These are phyloP conservation scores for Herpotrichia juniperi DNA, from an alignment of 2,329 filamentous ascomycete genomes.

Conservation along the genomic window DNA sequence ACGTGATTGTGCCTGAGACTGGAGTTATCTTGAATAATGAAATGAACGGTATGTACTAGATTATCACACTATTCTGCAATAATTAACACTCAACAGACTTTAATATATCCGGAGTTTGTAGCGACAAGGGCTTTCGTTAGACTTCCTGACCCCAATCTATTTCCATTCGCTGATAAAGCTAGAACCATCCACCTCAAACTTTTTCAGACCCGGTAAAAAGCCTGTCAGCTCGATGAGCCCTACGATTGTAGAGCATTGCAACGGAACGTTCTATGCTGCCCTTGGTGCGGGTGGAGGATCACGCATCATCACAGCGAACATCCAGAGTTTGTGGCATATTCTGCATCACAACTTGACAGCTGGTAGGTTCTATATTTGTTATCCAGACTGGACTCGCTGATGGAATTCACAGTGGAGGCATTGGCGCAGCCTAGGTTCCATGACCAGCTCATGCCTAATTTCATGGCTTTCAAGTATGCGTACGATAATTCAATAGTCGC, in stretches of 20 bases:
- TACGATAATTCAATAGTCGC: slow-evolving; percentile 67
- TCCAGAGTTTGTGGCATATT: slow-evolving; percentile 73
- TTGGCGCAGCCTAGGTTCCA: slow-evolving; percentile 72
- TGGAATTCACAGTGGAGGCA: slow-evolving; percentile 64
- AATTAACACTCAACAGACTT: too few species aligned
- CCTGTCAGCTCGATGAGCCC: slow-evolving; percentile 81
- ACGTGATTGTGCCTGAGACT: slow-evolving; percentile 75
- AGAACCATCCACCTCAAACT: slow-evolving; percentile 79
- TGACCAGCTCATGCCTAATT: slow-evolving; percentile 77
- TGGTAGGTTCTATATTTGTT: too few species aligned
- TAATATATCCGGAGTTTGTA: too few species aligned
- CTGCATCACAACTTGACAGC: neutral
- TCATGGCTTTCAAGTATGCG: slow-evolving; percentile 56
- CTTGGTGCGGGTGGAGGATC: slow-evolving; percentile 78
- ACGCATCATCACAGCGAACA: slow-evolving; percentile 76
- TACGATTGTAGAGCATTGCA: slow-evolving; percentile 68
- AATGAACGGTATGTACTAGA: too few species aligned
- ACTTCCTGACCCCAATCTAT: too few species aligned
- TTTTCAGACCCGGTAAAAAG: slow-evolving; percentile 74
- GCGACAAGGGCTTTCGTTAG: too few species aligned
- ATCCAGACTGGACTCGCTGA: slow-evolving; percentile 68
- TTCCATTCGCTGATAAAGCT: too few species aligned
- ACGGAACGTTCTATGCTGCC: slow-evolving; percentile 68
- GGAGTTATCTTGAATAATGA: slow-evolving; percentile 71
- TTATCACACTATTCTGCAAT: too few species aligned